These are phyloP conservation scores for Phragmites australis DNA, from an alignment of 176 grass and related monocot species.

Conservation along the genomic window DNA sequence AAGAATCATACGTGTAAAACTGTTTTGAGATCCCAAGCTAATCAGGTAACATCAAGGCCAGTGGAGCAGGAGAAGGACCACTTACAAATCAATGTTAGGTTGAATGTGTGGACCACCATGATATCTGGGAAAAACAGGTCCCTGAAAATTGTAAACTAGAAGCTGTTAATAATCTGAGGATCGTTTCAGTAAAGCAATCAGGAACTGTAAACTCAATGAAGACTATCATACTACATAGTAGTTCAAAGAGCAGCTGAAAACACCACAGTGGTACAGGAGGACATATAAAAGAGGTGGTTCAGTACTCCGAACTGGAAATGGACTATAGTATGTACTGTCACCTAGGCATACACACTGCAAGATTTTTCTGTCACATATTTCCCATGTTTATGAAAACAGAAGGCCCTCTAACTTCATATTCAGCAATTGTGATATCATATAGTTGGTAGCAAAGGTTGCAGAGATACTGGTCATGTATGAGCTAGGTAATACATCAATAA, in stretches of 20 bases:
- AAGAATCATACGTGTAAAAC: slow-evolving; percentile 11
- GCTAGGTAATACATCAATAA: slow-evolving; percentile 7
- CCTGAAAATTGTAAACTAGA: slow-evolving; percentile 39
- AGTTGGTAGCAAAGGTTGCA: slow-evolving; percentile 20
- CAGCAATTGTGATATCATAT: not conserved
- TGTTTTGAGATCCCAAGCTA: slow-evolving; percentile 24
- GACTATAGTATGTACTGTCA: not conserved
- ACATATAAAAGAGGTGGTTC: no score
- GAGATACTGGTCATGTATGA: not conserved
- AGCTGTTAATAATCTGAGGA: slow-evolving; percentile 32
- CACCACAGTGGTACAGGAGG: not conserved
- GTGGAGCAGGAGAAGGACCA: slow-evolving; percentile 33
- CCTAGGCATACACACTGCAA: not conserved
- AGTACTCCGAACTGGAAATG: no score
- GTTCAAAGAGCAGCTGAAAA: slow-evolving; percentile 6
- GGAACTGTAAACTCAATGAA: slow-evolving; percentile 13
- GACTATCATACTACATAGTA: not conserved
- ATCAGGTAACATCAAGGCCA: not conserved
- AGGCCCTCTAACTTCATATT: slow-evolving; percentile 22
- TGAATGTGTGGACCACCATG: slow-evolving; percentile 36
- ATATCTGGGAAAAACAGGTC: slow-evolving; percentile 30
- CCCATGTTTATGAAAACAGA: not conserved
- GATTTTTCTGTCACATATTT: slow-evolving; percentile 8
- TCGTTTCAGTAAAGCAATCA: slow-evolving; percentile 34
- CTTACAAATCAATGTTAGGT: slow-evolving; percentile 70